These are phyloP conservation scores for Rubroshorea leprosula DNA, from an alignment of 345 rosid species.

Conservation along the genomic window DNA sequence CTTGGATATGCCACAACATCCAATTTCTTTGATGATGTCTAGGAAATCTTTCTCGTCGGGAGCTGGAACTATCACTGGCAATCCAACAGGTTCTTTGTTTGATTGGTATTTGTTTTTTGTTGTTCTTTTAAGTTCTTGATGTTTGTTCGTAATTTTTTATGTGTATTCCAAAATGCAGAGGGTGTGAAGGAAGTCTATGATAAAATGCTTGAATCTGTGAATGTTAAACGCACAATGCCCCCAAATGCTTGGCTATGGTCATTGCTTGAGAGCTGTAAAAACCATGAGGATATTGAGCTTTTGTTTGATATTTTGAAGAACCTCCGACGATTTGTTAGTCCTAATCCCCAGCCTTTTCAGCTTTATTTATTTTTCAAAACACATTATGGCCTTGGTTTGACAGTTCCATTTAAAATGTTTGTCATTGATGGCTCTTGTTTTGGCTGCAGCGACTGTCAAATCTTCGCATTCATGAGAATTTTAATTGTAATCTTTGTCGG, in stretches of 20 bases:
- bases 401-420: background rate
- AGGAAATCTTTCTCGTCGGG: constrained; percentile 32
- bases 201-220: constrained; percentile 53
- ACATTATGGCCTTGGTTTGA: background rate
- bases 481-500: constrained; percentile 73
- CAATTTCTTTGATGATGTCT: constrained; percentile 16
- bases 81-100: constrained; percentile 46
- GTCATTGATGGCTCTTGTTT: constrained; percentile 10
- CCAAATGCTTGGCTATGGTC: constrained; percentile 88
- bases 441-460: constrained; percentile 67
- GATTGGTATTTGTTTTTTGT: background rate
- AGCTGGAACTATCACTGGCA: constrained; percentile 18
- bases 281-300: constrained; percentile 59
- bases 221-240: constrained; percentile 58
- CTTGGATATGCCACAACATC: constrained; percentile 6
- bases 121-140: background rate
- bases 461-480: constrained; percentile 74
- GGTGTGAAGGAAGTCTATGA: constrained; percentile 66
- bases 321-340: constrained; percentile 75
- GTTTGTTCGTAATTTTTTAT: constrained; percentile 1
- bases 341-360: constrained; percentile 5
- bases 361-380: constrained; percentile 6
- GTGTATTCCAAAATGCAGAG: constrained; percentile 50
- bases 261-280: constrained; percentile 61
- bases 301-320: constrained; percentile 55